phyloP scores from a whole-genome alignment of 192 early-diverging fungal genomes.

The Dissophora globulifera region DNA sequence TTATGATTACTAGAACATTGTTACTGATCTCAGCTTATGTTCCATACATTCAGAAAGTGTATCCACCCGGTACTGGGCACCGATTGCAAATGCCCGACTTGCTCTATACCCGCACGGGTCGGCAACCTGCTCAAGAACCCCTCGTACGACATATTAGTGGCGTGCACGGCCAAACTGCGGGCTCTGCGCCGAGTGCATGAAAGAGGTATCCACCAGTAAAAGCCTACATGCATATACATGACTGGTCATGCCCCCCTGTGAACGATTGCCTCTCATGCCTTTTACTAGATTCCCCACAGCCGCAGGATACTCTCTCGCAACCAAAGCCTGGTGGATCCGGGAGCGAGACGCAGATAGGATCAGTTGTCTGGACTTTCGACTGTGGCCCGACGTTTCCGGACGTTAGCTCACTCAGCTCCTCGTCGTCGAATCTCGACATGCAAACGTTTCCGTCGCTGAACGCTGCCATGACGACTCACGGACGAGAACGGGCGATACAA shows the following conservation, averaged over 20 bases:
- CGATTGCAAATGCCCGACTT: constrained; percentile 41
- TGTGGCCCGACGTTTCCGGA: constrained; percentile 38
- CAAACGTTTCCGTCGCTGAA: constrained; percentile 32
- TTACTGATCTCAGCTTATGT: too few relatives aligned
- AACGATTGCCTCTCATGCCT: neutral
- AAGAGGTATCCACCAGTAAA: neutral
- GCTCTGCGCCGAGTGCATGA: neutral
- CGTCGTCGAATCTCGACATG: constrained; percentile 9
- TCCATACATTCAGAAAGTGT: constrained; percentile 42
- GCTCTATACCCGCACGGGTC: constrained; percentile 36
- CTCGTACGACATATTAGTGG: constrained; percentile 50
- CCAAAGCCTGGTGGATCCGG: too few relatives aligned
- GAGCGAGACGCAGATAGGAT: constrained; percentile 26
- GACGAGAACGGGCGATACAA: neutral
- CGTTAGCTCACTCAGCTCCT: neutral
- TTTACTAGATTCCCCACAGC: too few relatives aligned
- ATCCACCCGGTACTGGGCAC: constrained; percentile 34
- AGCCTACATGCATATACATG: too few relatives aligned
- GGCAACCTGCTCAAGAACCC: constrained; percentile 43
- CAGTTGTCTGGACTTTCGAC: constrained; percentile 38
- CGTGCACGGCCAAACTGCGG: constrained; percentile 26
- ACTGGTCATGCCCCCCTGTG: too few relatives aligned
- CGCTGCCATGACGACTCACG: constrained; percentile 6
- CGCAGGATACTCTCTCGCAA: too few relatives aligned
- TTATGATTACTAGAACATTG: too few relatives aligned